Conservation (phyloP, 2,329 filamentous ascomycete genomes). For the Apiospora hydei region DNA sequence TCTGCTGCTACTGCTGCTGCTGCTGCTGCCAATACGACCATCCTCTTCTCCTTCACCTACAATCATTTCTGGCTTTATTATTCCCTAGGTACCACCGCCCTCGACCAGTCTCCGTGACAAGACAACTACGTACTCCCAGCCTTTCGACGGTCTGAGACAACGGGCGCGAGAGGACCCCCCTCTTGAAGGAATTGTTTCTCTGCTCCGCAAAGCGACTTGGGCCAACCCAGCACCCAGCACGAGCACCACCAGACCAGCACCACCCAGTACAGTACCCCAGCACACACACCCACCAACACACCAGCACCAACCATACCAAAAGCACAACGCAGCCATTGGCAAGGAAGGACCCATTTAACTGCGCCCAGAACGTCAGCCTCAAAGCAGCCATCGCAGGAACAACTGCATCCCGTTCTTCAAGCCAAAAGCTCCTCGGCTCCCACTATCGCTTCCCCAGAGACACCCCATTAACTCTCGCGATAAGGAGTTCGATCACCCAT, state of each 20-base stretch:
- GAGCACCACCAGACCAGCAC: constrained; percentile 12
- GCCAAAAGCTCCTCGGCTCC: constrained; percentile 23
- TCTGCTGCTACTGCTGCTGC: neutral
- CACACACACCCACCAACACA: neutral
- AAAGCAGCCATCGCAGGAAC: constrained; percentile 19
- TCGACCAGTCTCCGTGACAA: constrained; percentile 16
- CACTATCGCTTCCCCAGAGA: constrained; percentile 22
- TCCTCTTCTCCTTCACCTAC: constrained; percentile 11
- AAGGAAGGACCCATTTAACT: constrained; percentile 18
- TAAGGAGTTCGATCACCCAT: constrained; percentile 29
- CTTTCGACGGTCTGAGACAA: constrained; percentile 18
- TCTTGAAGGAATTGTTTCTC: constrained; percentile 22
- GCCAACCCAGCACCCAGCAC: constrained; percentile 15
- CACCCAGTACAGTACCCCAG: neutral
- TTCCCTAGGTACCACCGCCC: neutral
- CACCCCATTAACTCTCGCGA: constrained; percentile 24
- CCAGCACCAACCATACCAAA: constrained; percentile 11
- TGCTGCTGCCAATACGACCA: neutral
- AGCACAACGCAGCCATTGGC: constrained; percentile 14
- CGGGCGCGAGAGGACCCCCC: constrained; percentile 9
- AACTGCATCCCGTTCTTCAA: constrained; percentile 23
- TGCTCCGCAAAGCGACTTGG: constrained; percentile 21
- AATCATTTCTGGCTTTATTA: constrained; percentile 8
- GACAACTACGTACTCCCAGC: constrained; percentile 2
- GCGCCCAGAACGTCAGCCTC: constrained; percentile 23